These are phyloP conservation scores for Casaregolazyma suthepensis DNA, from an alignment of 1,139 yeast genomes.

Conservation along the genomic window DNA sequence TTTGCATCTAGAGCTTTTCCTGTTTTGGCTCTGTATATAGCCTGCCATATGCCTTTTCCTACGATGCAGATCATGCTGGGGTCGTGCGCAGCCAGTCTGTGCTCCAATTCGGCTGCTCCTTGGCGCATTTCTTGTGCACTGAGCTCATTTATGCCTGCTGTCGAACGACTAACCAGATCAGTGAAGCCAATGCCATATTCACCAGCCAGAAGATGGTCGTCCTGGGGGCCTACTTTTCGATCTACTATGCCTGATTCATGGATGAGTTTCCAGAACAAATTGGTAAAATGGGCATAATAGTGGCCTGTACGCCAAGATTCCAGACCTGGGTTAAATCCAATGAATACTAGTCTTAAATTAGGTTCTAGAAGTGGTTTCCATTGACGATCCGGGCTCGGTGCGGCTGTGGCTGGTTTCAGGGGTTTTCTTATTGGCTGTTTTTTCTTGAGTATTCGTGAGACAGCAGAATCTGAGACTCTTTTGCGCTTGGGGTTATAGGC, in stretches of 20 bases:
- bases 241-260: constrained; percentile 46
- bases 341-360: constrained; percentile 43
- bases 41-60: constrained; percentile 80
- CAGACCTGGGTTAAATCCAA: constrained; percentile 73
- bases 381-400: not conserved
- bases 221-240: constrained; percentile 33
- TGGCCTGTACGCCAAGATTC: constrained; percentile 60
- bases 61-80: constrained; percentile 51
- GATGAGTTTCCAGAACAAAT: constrained; percentile 63
- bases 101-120: constrained; percentile 50
- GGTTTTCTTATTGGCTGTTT: not conserved
- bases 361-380: constrained; percentile 35
- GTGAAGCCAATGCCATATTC: constrained; percentile 60
- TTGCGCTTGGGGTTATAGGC: not conserved
- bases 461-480: not conserved
- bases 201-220: constrained; percentile 40
- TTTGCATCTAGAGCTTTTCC: constrained; percentile 22
- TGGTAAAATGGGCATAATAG: constrained; percentile 68
- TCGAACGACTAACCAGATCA: constrained; percentile 62
- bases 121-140: constrained; percentile 46
- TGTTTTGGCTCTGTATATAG: constrained; percentile 38
- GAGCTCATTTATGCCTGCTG: constrained; percentile 54
- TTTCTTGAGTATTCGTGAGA: not conserved
- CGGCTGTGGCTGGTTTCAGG: not conserved
- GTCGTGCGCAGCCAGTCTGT: constrained; percentile 36